Evolutionary conservation across 2,329 filamentous ascomycete species (phyloP), one percentile per base, ranked within the genome.

Genomic region (Venturia nashicola): DNA sequence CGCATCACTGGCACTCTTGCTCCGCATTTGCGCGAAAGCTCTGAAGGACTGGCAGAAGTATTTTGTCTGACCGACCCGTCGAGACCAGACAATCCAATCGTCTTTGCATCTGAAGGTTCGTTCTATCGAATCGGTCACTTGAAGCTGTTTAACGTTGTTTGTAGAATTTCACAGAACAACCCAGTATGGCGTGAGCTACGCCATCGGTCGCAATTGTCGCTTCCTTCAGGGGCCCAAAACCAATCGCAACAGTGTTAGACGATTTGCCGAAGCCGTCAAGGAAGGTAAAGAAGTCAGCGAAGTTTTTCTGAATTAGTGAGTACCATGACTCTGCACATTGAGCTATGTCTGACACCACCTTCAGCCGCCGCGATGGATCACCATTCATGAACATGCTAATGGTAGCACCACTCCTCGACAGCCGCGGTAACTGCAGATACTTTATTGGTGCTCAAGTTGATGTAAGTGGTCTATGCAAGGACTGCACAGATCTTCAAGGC

Each of bases 61-160:
- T 91, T 91, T 68, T 91, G 88, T 70, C 73, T 91, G 63, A 89
- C 87, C 0, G 89, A 92, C 71, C 87, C 89, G 9, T 88, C 86
- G 1, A 78, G 87, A 65, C 78, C 81, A 1, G 89, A 90, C 66
- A 90, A 91, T 70, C 89, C 88, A 0, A 89, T 91, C 65, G 83
- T 91, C 1, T 90, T 91, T 73, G 86, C 87, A 7, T 90, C 87
- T 3, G 86, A 90, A 79, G 86, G 86, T 88, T 71, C 34, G 74
- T 32, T 20, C 65, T 40, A 18, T 62, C 14, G 14, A 8, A 18
- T 20, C 5, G 16, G 14, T 1, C 16, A 8, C 23, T 40, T 54
- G 23, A 34, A 18, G 64, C 16, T 18, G 20, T 36, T 2, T 32
- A 66, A 72, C 27, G 27, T 11, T 34, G 3, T 5, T 36, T 23